Percentiles rank a stretch among this genome's conserved stretches.
phyloP scores from a whole-genome alignment of 805 yeast genomes.

The Nakazawaea sp. region DNA sequence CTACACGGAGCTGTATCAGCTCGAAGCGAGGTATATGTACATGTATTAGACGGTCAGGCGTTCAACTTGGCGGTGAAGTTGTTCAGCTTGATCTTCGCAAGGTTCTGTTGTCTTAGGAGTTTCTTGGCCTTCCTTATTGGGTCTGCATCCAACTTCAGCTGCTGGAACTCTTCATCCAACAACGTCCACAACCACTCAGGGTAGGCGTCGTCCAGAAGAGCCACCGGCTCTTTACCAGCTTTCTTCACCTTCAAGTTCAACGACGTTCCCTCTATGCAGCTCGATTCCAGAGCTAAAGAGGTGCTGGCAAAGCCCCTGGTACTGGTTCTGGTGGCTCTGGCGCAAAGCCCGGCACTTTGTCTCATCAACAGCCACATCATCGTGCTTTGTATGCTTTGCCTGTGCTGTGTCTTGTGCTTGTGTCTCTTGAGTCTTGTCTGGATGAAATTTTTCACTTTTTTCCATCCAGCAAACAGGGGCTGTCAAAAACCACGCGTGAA shows the following conservation, averaged over 20 bases:
- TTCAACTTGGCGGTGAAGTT: slow-evolving; percentile 65
- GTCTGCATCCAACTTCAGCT: slow-evolving; percentile 46
- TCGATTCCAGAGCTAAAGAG: slow-evolving; percentile 24
- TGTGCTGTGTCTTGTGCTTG: no score
- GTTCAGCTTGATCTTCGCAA: slow-evolving; percentile 63
- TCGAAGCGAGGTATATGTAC: background rate
- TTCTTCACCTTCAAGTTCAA: slow-evolving; percentile 69
- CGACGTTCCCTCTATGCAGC: slow-evolving; percentile 66
- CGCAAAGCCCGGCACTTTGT: no score
- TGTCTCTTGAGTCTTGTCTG: no score
- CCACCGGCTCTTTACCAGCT: slow-evolving; percentile 81
- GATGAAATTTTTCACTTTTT: no score
- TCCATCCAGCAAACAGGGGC: no score
- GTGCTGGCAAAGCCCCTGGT: background rate
- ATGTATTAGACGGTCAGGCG: background rate
- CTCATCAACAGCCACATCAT: no score
- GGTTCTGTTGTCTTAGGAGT: slow-evolving; percentile 60
- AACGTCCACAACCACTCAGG: slow-evolving; percentile 94
- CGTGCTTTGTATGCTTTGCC: no score
- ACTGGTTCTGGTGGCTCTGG: no score
- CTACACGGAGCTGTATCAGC: no score
- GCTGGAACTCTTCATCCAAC: slow-evolving; percentile 60
- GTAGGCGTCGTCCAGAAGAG: slow-evolving; percentile 80
- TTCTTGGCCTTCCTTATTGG: slow-evolving; percentile 66
- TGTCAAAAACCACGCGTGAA: no score